A percentile compares a stretch with the other conserved stretches of the same genome.
Evolutionary conservation across 148 eudicot species (phyloP).

Genomic region (Silene uniflora): DNA sequence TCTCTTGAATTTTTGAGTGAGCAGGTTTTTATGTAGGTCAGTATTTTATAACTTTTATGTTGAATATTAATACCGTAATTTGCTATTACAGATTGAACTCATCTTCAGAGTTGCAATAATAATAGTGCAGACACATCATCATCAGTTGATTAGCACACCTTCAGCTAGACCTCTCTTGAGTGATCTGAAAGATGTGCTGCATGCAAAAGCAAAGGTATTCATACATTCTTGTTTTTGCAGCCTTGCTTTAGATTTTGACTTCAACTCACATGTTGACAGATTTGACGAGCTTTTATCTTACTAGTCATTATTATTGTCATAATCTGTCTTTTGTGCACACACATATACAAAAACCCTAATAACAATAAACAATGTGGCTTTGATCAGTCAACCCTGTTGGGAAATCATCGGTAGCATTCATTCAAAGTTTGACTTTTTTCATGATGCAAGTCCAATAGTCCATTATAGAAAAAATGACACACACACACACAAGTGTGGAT

Average conservation of each 20-base stretch:
- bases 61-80: conserved; percentile 5
- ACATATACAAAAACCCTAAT: too few species aligned
- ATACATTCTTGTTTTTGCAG: not conserved
- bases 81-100: conserved; percentile 73
- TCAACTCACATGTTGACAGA: not conserved
- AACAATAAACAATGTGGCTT: too few species aligned
- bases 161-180: conserved; percentile 68
- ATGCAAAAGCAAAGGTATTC: conserved; percentile 77
- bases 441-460: too few species aligned
- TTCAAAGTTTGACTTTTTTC: too few species aligned
- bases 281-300: not conserved
- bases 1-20: not conserved
- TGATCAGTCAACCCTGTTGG: too few species aligned
- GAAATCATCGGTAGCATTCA: too few species aligned
- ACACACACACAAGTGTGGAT: too few species aligned
- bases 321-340: not conserved
- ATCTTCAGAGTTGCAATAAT: conserved; percentile 69
- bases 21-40: not conserved
- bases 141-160: conserved; percentile 67
- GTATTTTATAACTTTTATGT: not conserved
- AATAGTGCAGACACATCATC: conserved; percentile 67
- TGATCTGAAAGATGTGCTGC: conserved; percentile 63
- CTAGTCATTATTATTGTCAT: not conserved
- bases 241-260: not conserved
- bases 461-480: too few species aligned